Evolutionary conservation across 2,329 filamentous ascomycete species (phyloP).

Genomic region (Aspergillus pseudotamarii): DNA sequence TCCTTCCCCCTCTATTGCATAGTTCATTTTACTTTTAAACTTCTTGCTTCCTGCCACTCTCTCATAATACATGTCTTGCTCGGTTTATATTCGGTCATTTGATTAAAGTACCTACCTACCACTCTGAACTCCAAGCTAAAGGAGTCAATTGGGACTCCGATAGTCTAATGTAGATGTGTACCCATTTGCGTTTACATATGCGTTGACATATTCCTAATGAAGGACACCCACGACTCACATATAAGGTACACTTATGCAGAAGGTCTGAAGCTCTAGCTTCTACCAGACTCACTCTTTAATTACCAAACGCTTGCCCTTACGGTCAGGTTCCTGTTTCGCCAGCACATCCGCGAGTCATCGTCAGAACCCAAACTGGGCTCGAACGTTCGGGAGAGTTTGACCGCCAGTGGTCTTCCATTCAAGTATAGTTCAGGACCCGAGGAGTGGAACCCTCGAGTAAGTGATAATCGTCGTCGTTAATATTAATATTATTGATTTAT

Average conservation of each 20-base stretch:
- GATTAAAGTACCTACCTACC: background rate
- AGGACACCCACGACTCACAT: background rate
- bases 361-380: constrained; percentile 20
- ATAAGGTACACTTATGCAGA: background rate
- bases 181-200: background rate
- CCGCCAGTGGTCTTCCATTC: constrained; percentile 23
- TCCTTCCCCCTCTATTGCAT: background rate
- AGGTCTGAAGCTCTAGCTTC: background rate
- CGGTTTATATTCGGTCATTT: background rate
- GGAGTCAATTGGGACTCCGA: background rate
- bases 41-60: background rate
- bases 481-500: background rate
- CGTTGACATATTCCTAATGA: background rate
- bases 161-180: background rate
- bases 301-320: background rate
- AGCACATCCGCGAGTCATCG: constrained; percentile 14
- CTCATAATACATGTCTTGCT: background rate
- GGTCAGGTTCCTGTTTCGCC: constrained; percentile 9
- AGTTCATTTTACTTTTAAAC: background rate
- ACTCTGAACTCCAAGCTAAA: background rate
- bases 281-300: background rate
- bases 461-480: constrained; percentile 15
- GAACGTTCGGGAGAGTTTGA: constrained; percentile 24
- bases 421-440: constrained; percentile 19
- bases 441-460: constrained; percentile 20